These are phyloP conservation scores for Misopates orontium DNA, from an alignment of 257 asterid genomes.

Conservation along the genomic window DNA sequence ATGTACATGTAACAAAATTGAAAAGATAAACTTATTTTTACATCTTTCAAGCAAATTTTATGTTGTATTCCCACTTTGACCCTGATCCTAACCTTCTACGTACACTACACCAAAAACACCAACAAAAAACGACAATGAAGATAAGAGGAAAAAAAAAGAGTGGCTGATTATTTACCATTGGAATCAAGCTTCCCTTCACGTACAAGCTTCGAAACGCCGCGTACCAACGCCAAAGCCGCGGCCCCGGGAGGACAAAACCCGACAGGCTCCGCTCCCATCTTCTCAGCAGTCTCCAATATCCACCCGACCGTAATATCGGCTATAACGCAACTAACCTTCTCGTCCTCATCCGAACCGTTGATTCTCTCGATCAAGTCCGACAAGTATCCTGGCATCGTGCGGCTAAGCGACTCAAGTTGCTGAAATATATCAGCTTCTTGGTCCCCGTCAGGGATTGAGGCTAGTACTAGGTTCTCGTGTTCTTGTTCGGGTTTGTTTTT, in stretches of 20 bases:
- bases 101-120: neutral
- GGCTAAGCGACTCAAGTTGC: constrained; percentile 15
- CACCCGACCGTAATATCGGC: constrained; percentile 39
- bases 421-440: constrained; percentile 21
- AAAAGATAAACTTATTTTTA: too few species aligned
- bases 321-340: constrained; percentile 35
- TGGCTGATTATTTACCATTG: constrained; percentile 21
- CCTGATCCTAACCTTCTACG: too few species aligned
- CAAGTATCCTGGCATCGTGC: constrained; percentile 29
- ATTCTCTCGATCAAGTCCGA: constrained; percentile 27
- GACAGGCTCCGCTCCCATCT: constrained; percentile 28
- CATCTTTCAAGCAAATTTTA: too few species aligned
- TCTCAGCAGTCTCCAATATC: constrained; percentile 34
- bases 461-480: constrained; percentile 2
- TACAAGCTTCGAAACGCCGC: constrained; percentile 29
- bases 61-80: too few species aligned
- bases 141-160: neutral
- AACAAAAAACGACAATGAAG: neutral
- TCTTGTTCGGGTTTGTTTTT: constrained; percentile 10
- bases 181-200: constrained; percentile 26
- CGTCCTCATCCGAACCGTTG: constrained; percentile 20
- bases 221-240: constrained; percentile 23
- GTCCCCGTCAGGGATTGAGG: constrained; percentile 38
- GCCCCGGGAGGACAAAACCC: constrained; percentile 33
- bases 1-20: too few species aligned